Percentiles rank a stretch among this genome's conserved stretches.
Evolutionary conservation across 108 stramenopile species (phyloP).

Genomic region (Fragilaria crotonensis): DNA sequence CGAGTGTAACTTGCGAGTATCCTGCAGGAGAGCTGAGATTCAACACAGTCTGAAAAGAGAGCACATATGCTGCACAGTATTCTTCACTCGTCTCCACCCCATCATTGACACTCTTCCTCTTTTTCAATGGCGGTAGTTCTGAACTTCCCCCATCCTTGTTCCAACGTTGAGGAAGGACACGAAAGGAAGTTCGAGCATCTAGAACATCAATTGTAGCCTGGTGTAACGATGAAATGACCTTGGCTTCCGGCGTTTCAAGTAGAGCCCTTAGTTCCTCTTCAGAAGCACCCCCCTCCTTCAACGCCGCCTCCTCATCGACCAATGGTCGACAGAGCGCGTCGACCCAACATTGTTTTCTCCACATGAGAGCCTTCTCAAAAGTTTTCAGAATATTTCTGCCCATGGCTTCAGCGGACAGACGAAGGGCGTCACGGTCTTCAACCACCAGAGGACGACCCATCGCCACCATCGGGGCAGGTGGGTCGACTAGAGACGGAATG

Average conservation of each 20-base stretch:
- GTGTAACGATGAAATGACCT: slow-evolving; percentile 17
- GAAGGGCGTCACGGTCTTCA: slow-evolving; percentile 59
- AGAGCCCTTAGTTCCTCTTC: slow-evolving; percentile 18
- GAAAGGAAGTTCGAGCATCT: slow-evolving; percentile 57
- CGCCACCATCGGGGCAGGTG: slow-evolving; percentile 38
- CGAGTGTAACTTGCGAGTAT: slow-evolving; percentile 49
- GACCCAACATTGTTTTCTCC: slow-evolving; percentile 72
- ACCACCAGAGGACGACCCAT: slow-evolving; percentile 53
- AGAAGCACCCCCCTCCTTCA: slow-evolving; percentile 17
- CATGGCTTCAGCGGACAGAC: slow-evolving; percentile 62
- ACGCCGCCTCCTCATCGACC: slow-evolving; percentile 39
- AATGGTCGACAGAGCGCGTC: slow-evolving; percentile 42
- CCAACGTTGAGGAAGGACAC: slow-evolving; percentile 35
- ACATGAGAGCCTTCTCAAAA: slow-evolving; percentile 66
- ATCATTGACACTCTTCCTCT: slow-evolving; percentile 14
- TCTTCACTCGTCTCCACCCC: slow-evolving; percentile 38
- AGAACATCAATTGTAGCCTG: slow-evolving; percentile 38
- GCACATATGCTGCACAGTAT: slow-evolving; percentile 36
- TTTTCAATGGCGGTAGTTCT: slow-evolving; percentile 9
- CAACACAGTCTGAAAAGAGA: slow-evolving; percentile 32
- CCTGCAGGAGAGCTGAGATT: slow-evolving; percentile 53
- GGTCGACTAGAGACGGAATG: too few relatives aligned
- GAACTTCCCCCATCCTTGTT: slow-evolving; percentile 1
- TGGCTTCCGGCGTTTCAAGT: slow-evolving; percentile 32
- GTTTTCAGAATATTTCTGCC: slow-evolving; percentile 66